A percentile compares a stretch with the other conserved stretches of the same genome.
Conservation (phyloP, 2,329 filamentous ascomycete genomes). For the Pseudogymnoascus pannorum region DNA sequence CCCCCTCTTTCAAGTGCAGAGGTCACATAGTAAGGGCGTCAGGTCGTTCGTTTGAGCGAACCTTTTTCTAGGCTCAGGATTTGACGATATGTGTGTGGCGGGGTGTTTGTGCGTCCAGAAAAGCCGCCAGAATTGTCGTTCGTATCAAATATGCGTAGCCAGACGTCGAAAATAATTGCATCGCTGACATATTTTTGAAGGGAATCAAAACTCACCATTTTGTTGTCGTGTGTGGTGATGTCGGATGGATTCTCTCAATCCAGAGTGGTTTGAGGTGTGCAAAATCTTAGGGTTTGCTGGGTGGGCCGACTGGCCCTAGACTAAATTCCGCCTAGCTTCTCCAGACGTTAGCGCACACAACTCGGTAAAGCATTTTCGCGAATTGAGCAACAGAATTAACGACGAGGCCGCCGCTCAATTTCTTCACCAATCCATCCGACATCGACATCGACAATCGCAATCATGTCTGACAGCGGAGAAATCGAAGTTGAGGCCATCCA, state of each 20-base stretch:
- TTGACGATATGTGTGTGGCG: not conserved
- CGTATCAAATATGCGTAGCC: slow-evolving; percentile 7
- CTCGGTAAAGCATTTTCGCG: slow-evolving; percentile 9
- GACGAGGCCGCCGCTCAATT: slow-evolving; percentile 9
- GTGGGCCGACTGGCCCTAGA: slow-evolving; percentile 6
- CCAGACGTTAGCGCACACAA: slow-evolving; percentile 5
- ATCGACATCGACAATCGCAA: slow-evolving; percentile 34
- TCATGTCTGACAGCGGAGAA: slow-evolving; percentile 92
- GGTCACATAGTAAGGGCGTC: not conserved
- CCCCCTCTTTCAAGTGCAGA: not conserved
- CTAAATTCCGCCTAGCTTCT: slow-evolving; percentile 1
- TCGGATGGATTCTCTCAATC: slow-evolving; percentile 6
- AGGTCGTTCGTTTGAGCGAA: not conserved
- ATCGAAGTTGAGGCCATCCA: slow-evolving; percentile 79
- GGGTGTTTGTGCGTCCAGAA: slow-evolving; percentile 4
- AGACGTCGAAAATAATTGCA: slow-evolving; percentile 4
- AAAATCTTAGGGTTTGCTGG: slow-evolving; percentile 8
- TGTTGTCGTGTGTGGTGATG: slow-evolving; percentile 8
- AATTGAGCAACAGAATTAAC: slow-evolving; percentile 9
- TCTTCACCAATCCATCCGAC: slow-evolving; percentile 10
- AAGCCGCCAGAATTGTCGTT: not conserved
- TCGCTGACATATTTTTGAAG: slow-evolving; percentile 2
- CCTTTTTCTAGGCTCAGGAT: not conserved
- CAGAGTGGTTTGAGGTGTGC: slow-evolving; percentile 7
- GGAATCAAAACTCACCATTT: slow-evolving; percentile 8